phyloP scores from a whole-genome alignment of 352 stramenopile species.

The Pythium dissimile region DNA sequence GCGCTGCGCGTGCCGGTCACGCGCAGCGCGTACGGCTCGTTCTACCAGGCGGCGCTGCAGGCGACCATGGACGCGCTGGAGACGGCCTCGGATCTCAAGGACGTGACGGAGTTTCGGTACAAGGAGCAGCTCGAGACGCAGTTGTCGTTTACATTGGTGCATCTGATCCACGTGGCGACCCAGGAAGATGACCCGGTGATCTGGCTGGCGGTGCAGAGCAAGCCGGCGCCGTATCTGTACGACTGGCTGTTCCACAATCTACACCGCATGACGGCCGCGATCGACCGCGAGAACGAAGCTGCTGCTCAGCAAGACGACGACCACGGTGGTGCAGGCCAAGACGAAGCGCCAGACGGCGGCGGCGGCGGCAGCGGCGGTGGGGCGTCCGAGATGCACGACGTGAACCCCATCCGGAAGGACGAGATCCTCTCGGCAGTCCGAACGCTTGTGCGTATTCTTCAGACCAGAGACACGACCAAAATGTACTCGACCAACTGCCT shows the following conservation, averaged over 20 bases:
- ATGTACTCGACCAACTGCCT: constrained; percentile 58
- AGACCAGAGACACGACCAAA: constrained; percentile 55
- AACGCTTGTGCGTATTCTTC: constrained; percentile 72
- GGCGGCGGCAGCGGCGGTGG: constrained; percentile 17
- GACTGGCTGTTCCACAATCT: constrained; percentile 87
- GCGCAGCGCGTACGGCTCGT: constrained; percentile 65
- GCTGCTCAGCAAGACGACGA: constrained; percentile 19
- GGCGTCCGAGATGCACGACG: constrained; percentile 49
- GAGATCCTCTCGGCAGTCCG: constrained; percentile 73
- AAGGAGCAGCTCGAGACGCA: constrained; percentile 87
- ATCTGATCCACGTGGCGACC: constrained; percentile 72
- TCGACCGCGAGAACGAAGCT: constrained; percentile 52
- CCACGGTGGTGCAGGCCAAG: constrained; percentile 7
- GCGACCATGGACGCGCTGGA: constrained; percentile 78
- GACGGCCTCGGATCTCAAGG: constrained; percentile 78
- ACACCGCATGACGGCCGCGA: constrained; percentile 71
- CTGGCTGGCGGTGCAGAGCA: constrained; percentile 57
- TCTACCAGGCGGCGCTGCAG: constrained; percentile 60
- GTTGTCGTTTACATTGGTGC: constrained; percentile 82
- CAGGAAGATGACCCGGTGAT: constrained; percentile 72
- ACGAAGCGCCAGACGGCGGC: constrained; percentile 17
- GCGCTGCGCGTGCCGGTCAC: constrained; percentile 68
- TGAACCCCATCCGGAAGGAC: constrained; percentile 79
- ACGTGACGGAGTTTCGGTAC: constrained; percentile 89
- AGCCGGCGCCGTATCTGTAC: constrained; percentile 77